A percentile compares a stretch with the other conserved stretches of the same genome.
Evolutionary conservation across 73 alveolate genomes (phyloP).

Genomic region (Paramecium sonneborni): DNA sequence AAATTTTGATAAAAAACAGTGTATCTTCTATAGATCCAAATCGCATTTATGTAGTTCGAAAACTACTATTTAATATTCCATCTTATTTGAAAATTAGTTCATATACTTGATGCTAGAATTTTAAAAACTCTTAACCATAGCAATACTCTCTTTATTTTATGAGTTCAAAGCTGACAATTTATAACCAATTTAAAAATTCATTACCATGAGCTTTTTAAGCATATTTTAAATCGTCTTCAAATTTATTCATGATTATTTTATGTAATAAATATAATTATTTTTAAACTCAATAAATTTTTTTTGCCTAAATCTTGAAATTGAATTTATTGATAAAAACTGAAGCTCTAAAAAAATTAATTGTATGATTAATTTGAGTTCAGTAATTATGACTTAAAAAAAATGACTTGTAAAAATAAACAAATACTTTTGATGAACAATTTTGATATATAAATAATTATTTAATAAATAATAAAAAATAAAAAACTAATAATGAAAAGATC

Average conservation of each 20-base stretch:
- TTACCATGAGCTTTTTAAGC: background rate
- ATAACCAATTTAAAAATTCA: background rate
- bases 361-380: no score
- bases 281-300: no score
- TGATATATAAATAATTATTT: background rate
- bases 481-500: background rate
- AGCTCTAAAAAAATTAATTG: no score
- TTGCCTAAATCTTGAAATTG: no score
- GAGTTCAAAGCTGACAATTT: background rate
- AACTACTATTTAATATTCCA: background rate
- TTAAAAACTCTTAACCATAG: background rate
- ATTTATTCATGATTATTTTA: background rate
- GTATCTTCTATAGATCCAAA: constrained; percentile 5
- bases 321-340: no score
- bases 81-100: background rate
- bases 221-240: constrained; percentile 28
- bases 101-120: background rate
- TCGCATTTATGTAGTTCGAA: background rate
- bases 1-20: background rate
- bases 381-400: no score
- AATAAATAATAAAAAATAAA: background rate
- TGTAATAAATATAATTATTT: background rate
- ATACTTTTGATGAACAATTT: no score
- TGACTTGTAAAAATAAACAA: no score
- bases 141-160: background rate